phyloP scores from a whole-genome alignment of 129 eudicot genomes.

The Helianthus annuus region HanXRQr2.0-SUNRISE NC_035439.2:4048577-4049076 shows the following conservation, averaged over 20 bases:
- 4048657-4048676: conserved; percentile 37
- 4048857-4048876: conserved; percentile 35
- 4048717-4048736: conserved; percentile 29
- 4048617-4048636: conserved; percentile 70
- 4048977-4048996: conserved; percentile 45
- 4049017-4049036: conserved; percentile 26
- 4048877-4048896: conserved; percentile 51
- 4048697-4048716: conserved; percentile 54
- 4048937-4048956: conserved; percentile 69
- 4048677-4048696: conserved; percentile 44
- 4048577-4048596: conserved; percentile 39
- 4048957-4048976: conserved; percentile 51
- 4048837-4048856: conserved; percentile 47
- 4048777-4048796: conserved; percentile 48
- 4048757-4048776: conserved; percentile 27
- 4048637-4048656: conserved; percentile 63
- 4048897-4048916: conserved; percentile 50
- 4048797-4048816: conserved; percentile 31
- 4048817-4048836: conserved; percentile 49
- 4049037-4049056: conserved; percentile 9
- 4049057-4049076: conserved; percentile 29
- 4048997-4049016: conserved; percentile 14
- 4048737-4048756: conserved; percentile 21
- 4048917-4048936: conserved; percentile 55
- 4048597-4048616: conserved; percentile 59